Base-by-base conservation (phyloP, 495 filamentous ascomycete genomes). In the Hypoxylon intermedium region DNA sequence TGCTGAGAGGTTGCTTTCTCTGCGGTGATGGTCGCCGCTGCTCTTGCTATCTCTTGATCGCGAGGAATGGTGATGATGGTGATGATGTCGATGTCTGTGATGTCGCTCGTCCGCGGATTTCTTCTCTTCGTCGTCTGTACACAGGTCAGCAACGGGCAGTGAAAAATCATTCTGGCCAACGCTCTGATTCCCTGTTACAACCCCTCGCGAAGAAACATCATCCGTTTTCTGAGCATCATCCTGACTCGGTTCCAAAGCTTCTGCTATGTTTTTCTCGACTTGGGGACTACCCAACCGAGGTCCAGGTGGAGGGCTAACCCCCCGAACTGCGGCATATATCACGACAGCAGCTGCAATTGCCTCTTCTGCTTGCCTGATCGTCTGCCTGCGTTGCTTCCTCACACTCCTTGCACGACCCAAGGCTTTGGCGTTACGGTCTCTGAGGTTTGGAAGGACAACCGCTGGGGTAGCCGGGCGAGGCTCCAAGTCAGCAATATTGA, bases 341-440 rank as follows among this genome's bases (percentile, higher is more conserved):
- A 80, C 71, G 11, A 80, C 77, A 37, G 77, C 77, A n/a, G 75
- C 70, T 11, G 77, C 76, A 9, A 80, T 70, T 52, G 74, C 72
- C 58, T 79, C 77, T 61, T 80, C 77, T 20, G 73, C 74, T 21
- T 72, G 60, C 40, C 69, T 75, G 53, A 77, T 69, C 20, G 72
- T 76, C 41, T 73, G 68, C 26, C 62, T 74, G 19, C 74, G 72
- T 38, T 69, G 71, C 36, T 72, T 72, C 42, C 69, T 74, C 28
- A 75, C 63, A 43, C 71, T 78, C 30, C 63, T 72, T 12, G 64
- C 74, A 18, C 74, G 71, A 49, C 72, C 66, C 41, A 79, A 56
- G 26, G 74, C 67, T 59, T 64, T 67, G 60, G 74, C 72, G 46
- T 72, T 65, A 63, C 71, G 66, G 67, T 79, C 75, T 45, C 68